Base-by-base conservation (phyloP, 1,284 basidiomycete genomes). In the Austroboletus niveus region DNA sequence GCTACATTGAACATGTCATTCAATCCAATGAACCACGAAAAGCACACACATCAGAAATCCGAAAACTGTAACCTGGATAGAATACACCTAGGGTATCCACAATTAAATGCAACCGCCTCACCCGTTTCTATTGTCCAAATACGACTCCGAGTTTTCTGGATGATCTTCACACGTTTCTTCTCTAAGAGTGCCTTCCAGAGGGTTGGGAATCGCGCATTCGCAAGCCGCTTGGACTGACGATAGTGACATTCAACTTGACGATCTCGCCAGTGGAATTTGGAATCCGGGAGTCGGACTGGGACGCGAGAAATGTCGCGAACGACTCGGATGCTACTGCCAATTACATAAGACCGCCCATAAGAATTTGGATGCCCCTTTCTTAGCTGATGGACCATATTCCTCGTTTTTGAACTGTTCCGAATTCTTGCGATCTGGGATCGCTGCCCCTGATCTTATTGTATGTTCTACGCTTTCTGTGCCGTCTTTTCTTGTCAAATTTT, bases 191-290 rank as follows among this genome's bases (percentile, higher is more conserved):
- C 17, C 17, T 17, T 17, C 17, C 17, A 17, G 17, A 84, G 1
- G 80, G 80, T 8, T 89, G 87, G 85, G 84, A 89, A 64, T 74
- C 86, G 0, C 72, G 76, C n/a, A 61, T 81, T n/a, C 72, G 74
- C 39, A 67, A 76, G 39, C 77, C 71, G 0, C 70, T 74, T 47
- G 87, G 87, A 1, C 65, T 90, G 38, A 88, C 87, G 0, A 63
- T 89, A 12, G 49, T 69, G 1, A 60, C 66, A 5, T 85, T 88
- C 72, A 84, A 89, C 58, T 42, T 45, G 3, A 82, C 79, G 0
- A 80, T 80, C 9, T 45, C 81, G 4, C 72, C 70, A 29, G 75
- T 89, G 24, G 85, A 79, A 60, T 57, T 75, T n/a, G 70, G 75
- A 5, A 68, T 75, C 51, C 60, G 65, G 42, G 72, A 75, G 51